Base-by-base conservation (phyloP, 768 basidiomycete species). In the Termitomyces sp. region DNA sequence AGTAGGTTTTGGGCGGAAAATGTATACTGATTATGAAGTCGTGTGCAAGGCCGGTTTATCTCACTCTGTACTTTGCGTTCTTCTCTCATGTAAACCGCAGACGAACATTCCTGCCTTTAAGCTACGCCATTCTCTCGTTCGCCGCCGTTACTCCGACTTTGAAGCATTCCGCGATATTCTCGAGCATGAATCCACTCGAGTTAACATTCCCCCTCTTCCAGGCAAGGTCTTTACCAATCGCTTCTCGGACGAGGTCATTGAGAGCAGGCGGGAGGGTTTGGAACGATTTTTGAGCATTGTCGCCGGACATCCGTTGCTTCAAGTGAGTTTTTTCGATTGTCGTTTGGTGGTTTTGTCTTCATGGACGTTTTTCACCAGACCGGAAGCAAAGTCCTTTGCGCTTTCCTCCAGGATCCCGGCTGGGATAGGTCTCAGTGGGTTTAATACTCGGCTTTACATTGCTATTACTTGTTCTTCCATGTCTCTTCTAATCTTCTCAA, bases 101-200 rank as follows among this genome's bases (percentile, higher is more conserved):
- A 98, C 97, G 65, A 98, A 98, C 73, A 99, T 98, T 65, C 97
- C 95, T 34, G 96, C 96, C 0, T 99, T 99, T 80, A 97, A 98
- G 70, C 82, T 98, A 43, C 91, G 88, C n/a, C 90, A 92, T 73
- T 94, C 92, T 10, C 77, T 90, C 41, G 93, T 95, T 46, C 84
- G 92, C 49, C 80, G 93, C 46, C 87, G 93, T 48, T 95, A 95
- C 70, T 92, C 88, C 42, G 92, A 95, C 70, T 95, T 95, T 67
- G 93, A 95, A 68, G 94, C 96, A 1, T 99, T 99, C 80, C 87
- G 94, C 50, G 96, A 99, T 70, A 93, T 97, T 69, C 85, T 99
- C 51, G 97, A 99, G 73, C 87, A 94, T 65, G 97, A 99, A 73
- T 91, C 88, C 4, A 97, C 96, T 12, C 82, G 97, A 43, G 97